Conservation (phyloP, 1,139 yeast genomes). For the Blastobotrys buckinghamii region DNA sequence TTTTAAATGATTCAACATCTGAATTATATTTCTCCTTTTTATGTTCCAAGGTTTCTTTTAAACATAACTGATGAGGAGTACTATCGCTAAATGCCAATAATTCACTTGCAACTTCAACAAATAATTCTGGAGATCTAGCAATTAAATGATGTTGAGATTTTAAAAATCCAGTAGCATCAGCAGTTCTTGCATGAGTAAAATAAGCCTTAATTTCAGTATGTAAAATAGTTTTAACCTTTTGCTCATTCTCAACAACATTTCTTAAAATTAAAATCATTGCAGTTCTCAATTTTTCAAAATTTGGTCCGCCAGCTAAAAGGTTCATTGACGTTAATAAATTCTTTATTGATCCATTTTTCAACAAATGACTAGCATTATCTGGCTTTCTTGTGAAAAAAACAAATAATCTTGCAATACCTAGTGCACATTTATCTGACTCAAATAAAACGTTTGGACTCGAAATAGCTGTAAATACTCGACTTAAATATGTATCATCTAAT, state of each 20-base stretch:
- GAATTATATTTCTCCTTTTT: slow-evolving; percentile 12
- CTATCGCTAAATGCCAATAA: slow-evolving; percentile 28
- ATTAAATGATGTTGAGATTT: slow-evolving; percentile 53
- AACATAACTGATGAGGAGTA: slow-evolving; percentile 17
- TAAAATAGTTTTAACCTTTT: slow-evolving; percentile 46
- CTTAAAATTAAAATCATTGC: slow-evolving; percentile 45
- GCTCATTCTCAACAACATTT: slow-evolving; percentile 61
- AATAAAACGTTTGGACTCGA: slow-evolving; percentile 38
- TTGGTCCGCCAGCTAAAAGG: slow-evolving; percentile 24
- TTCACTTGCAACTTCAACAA: slow-evolving; percentile 48
- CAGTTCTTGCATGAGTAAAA: slow-evolving; percentile 35
- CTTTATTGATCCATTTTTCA: slow-evolving; percentile 40
- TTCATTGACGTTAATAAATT: slow-evolving; percentile 30
- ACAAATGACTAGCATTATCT: slow-evolving; percentile 37
- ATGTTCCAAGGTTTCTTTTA: slow-evolving; percentile 16
- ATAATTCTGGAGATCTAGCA: slow-evolving; percentile 52
- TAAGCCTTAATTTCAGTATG: slow-evolving; percentile 30
- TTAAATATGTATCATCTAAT: not conserved
- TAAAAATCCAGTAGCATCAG: slow-evolving; percentile 49
- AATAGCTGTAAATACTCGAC: slow-evolving; percentile 23
- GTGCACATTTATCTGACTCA: slow-evolving; percentile 42
- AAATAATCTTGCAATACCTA: slow-evolving; percentile 47
- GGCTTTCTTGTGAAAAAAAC: slow-evolving; percentile 48
- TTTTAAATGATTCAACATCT: not conserved
- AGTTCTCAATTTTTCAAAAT: slow-evolving; percentile 30